A percentile compares a stretch with the other conserved stretches of the same genome.
Conservation (phyloP, 805 yeast genomes). For the Pichia nanzhaoensis region DNA sequence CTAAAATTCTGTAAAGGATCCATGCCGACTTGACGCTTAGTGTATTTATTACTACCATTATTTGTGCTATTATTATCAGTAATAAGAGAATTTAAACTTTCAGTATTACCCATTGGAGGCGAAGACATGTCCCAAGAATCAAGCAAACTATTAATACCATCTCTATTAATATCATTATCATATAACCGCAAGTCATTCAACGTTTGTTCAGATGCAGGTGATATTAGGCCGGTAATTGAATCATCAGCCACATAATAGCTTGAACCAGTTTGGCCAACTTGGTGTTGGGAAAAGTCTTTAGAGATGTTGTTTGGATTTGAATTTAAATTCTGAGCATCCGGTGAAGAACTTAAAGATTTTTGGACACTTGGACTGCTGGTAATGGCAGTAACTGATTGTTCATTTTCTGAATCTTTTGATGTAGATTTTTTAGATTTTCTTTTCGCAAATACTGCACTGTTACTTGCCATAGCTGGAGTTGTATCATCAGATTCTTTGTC, state of each 20-base stretch:
- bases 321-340: no score
- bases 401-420: background rate
- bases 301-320: background rate
- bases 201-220: background rate
- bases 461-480: background rate
- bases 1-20: conserved; percentile 27
- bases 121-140: conserved; percentile 28
- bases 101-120: conserved; percentile 21
- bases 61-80: conserved; percentile 9
- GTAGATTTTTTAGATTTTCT: background rate
- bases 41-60: conserved; percentile 12
- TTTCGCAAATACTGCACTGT: background rate
- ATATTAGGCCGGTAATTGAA: background rate
- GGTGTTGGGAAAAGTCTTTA: background rate
- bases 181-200: background rate
- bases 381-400: no score
- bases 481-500: conserved; percentile 10
- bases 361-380: no score
- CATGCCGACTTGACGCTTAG: conserved; percentile 27
- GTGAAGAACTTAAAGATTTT: no score
- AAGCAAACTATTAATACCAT: conserved; percentile 13
- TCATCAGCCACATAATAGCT: background rate
- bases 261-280: background rate
- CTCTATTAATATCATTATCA: conserved; percentile 12
- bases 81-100: conserved; percentile 20